phyloP scores from a whole-genome alignment of 1,284 basidiomycete species.

The Irpex lacteus region DNA sequence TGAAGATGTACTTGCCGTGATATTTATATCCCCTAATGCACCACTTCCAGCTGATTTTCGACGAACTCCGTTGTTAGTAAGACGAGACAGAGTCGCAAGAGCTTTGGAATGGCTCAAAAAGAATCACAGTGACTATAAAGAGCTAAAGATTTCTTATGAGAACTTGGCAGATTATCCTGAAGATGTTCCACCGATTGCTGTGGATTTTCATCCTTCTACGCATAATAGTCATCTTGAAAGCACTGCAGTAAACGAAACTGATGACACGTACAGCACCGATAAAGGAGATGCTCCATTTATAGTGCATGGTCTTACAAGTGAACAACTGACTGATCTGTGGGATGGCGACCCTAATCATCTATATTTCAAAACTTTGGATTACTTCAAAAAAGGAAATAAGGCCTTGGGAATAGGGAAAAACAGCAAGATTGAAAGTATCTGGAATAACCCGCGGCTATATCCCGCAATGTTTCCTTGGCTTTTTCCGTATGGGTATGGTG shows the following conservation, averaged over 20 bases:
- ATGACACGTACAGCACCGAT: constrained; percentile 2
- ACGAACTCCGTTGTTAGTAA: background rate
- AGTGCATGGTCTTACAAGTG: background rate
- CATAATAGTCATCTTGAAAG: no score
- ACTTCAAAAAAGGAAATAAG: background rate
- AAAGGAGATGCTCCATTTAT: background rate
- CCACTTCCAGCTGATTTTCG: background rate
- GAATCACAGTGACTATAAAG: constrained; percentile 28
- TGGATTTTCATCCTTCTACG: background rate
- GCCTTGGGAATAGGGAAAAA: constrained; percentile 20
- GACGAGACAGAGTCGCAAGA: background rate
- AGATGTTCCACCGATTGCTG: background rate
- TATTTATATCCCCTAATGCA: background rate
- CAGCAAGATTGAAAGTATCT: constrained; percentile 24
- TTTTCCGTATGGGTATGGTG: constrained; percentile 35
- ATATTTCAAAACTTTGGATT: background rate
- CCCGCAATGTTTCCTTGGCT: constrained; percentile 35
- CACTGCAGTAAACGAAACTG: constrained; percentile 8
- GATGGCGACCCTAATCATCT: background rate
- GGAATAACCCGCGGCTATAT: constrained; percentile 30
- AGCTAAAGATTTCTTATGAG: constrained; percentile 23
- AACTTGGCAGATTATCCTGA: constrained; percentile 24
- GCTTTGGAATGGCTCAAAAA: constrained; percentile 31
- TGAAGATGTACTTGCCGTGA: constrained; percentile 6
- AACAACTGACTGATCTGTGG: background rate